phyloP scores from a whole-genome alignment of 2,329 filamentous ascomycete genomes.

The Escovopsis sp. region DNA sequence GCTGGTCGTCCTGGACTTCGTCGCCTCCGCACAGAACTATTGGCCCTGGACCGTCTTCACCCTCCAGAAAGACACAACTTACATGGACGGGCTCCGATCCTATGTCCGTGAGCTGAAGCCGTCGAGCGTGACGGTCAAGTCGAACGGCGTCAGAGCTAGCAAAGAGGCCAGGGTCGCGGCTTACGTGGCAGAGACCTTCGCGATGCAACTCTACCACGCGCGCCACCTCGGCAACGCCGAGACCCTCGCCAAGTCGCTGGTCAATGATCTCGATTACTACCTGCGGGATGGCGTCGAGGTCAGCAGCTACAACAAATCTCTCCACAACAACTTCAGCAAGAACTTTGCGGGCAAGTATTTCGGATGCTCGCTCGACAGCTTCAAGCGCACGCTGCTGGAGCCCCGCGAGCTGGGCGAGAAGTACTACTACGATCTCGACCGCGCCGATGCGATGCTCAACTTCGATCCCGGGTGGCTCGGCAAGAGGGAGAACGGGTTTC shows the following conservation, averaged over 20 bases:
- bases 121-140: slow-evolving; percentile 35
- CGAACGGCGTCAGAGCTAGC: slow-evolving; percentile 41
- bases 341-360: slow-evolving; percentile 73
- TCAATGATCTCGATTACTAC: slow-evolving; percentile 66
- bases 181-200: slow-evolving; percentile 72
- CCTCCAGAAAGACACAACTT: slow-evolving; percentile 56
- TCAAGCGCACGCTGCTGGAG: slow-evolving; percentile 61
- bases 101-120: slow-evolving; percentile 50
- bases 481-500: slow-evolving; percentile 55
- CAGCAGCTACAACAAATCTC: slow-evolving; percentile 71
- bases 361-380: slow-evolving; percentile 57
- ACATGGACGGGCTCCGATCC: slow-evolving; percentile 56
- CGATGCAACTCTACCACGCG: slow-evolving; percentile 78
- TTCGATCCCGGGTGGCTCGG: slow-evolving; percentile 70
- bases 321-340: slow-evolving; percentile 71
- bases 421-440: slow-evolving; percentile 72
- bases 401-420: slow-evolving; percentile 52
- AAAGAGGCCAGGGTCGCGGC: slow-evolving; percentile 60
- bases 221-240: slow-evolving; percentile 58
- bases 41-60: slow-evolving; percentile 91
- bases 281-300: slow-evolving; percentile 63
- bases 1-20: slow-evolving; percentile 69
- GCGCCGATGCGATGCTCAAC: slow-evolving; percentile 61
- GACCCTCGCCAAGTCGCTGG: slow-evolving; percentile 53
- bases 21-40: slow-evolving; percentile 77